Evolutionary conservation across 768 basidiomycete species (phyloP).

Genomic region (Sutorius australiensis): DNA sequence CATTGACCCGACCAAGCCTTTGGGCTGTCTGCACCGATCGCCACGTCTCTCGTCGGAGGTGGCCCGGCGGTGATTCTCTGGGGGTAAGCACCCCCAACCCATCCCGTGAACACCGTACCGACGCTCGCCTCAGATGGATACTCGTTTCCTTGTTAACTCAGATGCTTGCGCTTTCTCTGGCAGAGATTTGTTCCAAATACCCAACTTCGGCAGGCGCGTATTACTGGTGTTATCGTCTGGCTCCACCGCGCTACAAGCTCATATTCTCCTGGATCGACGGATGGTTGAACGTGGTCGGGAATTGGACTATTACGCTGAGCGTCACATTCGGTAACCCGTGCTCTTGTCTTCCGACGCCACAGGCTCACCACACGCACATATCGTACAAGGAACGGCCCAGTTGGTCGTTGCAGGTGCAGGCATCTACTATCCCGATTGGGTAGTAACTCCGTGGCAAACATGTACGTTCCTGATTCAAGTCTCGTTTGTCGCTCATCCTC

Average conservation of each 20-base stretch:
- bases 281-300: constrained; percentile 65
- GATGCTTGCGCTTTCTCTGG: constrained; percentile 50
- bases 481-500: not conserved
- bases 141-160: constrained; percentile 47
- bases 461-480: constrained; percentile 33
- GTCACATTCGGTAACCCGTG: constrained; percentile 49
- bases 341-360: not conserved
- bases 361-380: not conserved
- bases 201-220: constrained; percentile 61
- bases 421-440: constrained; percentile 57
- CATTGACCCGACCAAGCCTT: constrained; percentile 39
- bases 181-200: constrained; percentile 57
- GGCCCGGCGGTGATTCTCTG: constrained; percentile 57
- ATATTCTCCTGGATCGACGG: constrained; percentile 63
- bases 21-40: constrained; percentile 53
- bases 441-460: constrained; percentile 56
- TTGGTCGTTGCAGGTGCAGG: constrained; percentile 55
- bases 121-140: constrained; percentile 39
- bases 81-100: constrained; percentile 38
- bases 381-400: constrained; percentile 49
- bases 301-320: constrained; percentile 65
- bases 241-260: constrained; percentile 47
- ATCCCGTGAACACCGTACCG: not conserved
- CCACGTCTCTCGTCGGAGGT: constrained; percentile 51
- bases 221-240: constrained; percentile 64